Base-by-base conservation (phyloP, 257 asterid species). In the Petrea volubilis region DNA sequence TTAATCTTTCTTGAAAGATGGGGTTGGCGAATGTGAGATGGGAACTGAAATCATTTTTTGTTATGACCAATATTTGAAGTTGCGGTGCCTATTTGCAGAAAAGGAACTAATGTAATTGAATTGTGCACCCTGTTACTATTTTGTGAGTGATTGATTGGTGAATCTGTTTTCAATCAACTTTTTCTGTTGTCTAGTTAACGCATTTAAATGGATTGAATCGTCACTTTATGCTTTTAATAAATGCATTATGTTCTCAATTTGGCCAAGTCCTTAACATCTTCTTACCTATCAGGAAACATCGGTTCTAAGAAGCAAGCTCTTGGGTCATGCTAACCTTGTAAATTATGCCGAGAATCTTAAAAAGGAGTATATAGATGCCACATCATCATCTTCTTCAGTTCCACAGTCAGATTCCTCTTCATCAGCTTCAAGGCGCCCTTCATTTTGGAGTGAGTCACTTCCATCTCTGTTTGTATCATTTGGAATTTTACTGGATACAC, bases 381-480 rank as follows among this genome's bases (percentile, higher is more conserved):
- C 57, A 55, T 33, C 89, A 40, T n/a, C n/a, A n/a, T n/a, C n/a
- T n/a, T n/a, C n/a, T n/a, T 78, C 87, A 49, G 43, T 38, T 38
- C 43, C 43, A 1, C 6, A 38, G 43, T 38, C 43, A 38, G 43
- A 38, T 38, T 12, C 43, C 10, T 56, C 86, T 64, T 75, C 98
- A 57, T 87, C 96, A 13, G 50, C 94, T 62, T 67, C 96, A 24
- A 82, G 56, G 70, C 84, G 84, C 67, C 86, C 95, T 70, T 84
- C 95, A 60, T 29, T 72, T 63, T 94, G 93, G 96, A 86, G 99
- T 89, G 80, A 89, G 97, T 86, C 73, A 44, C 71, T 70, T 62
- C 27, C 63, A 15, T 24, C 20, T 21, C 24, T n/a, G n/a, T n/a
- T n/a, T n/a, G n/a, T n/a, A n/a, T n/a, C n/a, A n/a, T n/a, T n/a